Percentiles rank a stretch among this genome's conserved stretches.
Conservation (phyloP, 208 protist genomes). For the Polymyxa betae region DNA sequence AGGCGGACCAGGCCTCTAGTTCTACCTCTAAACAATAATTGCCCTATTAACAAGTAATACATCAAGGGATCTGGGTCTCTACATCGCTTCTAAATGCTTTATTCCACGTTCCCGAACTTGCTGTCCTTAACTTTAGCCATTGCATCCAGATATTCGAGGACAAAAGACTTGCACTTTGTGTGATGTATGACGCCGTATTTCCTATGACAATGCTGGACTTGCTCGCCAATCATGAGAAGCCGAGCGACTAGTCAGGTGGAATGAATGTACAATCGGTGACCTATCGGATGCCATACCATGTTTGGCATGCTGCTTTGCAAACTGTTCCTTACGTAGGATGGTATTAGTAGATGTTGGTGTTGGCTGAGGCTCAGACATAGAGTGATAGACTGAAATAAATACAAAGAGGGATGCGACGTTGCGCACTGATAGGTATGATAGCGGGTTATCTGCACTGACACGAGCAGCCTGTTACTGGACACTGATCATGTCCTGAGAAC, state of each 20-base stretch:
- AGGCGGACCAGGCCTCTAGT: too few species aligned
- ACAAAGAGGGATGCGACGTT: too few species aligned
- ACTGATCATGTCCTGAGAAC: neutral
- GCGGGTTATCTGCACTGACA: too few species aligned
- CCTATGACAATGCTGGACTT: neutral
- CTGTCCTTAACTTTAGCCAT: neutral
- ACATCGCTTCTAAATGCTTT: too few species aligned
- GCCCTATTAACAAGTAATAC: too few species aligned
- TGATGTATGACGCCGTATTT: neutral
- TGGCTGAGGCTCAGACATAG: neutral
- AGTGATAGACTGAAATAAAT: neutral
- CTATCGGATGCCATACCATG: neutral
- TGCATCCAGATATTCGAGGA: neutral
- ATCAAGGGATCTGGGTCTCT: too few species aligned
- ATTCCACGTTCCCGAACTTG: too few species aligned
- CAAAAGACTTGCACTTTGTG: neutral
- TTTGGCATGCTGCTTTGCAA: neutral
- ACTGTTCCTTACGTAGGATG: neutral
- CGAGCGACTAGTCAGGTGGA: neutral
- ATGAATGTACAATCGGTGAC: neutral
- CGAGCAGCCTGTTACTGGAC: constrained; percentile 1
- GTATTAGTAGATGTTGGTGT: neutral
- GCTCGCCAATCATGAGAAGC: neutral
- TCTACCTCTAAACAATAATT: too few species aligned
- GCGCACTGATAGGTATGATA: too few species aligned